These are phyloP conservation scores for Populus hybrid DNA, from an alignment of 441 rosid genomes.

Conservation along the genomic window DNA sequence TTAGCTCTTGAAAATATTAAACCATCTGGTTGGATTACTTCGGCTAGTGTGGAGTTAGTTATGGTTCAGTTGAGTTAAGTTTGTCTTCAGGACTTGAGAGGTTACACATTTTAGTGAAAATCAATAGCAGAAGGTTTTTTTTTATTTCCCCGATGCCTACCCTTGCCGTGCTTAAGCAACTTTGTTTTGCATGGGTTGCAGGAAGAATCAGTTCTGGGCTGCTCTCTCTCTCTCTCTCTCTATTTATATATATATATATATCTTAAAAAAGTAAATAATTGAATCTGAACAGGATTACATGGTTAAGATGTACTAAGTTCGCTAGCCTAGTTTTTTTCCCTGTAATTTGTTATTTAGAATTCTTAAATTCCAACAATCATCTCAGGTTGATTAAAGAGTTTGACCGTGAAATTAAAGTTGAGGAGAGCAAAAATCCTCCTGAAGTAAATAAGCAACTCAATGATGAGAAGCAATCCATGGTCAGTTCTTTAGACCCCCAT, in stretches of 20 bases:
- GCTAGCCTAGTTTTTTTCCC: not conserved
- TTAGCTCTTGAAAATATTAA: not conserved
- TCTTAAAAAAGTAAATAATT: not conserved
- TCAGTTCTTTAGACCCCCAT: slow-evolving; percentile 29
- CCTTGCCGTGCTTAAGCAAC: not conserved
- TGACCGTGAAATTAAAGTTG: slow-evolving; percentile 81
- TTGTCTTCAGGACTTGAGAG: slow-evolving; percentile 14
- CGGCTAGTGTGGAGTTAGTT: not conserved
- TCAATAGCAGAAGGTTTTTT: not conserved
- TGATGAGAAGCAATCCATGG: slow-evolving; percentile 96
- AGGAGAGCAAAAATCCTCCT: slow-evolving; percentile 65
- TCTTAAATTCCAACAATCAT: slow-evolving; percentile 12
- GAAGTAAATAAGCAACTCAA: slow-evolving; percentile 75
- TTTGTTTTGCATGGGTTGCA: not conserved
- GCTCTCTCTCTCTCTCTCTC: not conserved
- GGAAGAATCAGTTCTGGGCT: not conserved
- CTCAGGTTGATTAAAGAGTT: slow-evolving; percentile 88
- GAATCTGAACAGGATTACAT: not conserved
- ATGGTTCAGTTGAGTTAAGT: not conserved
- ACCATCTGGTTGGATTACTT: not conserved
- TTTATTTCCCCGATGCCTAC: not conserved
- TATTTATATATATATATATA: no score
- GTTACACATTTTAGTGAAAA: not conserved
- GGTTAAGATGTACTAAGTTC: not conserved
- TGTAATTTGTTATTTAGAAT: not conserved